Evolutionary conservation across 768 basidiomycete species (phyloP), one percentile per base, ranked within the genome.

Genomic region (Naganishia kalamii): DNA sequence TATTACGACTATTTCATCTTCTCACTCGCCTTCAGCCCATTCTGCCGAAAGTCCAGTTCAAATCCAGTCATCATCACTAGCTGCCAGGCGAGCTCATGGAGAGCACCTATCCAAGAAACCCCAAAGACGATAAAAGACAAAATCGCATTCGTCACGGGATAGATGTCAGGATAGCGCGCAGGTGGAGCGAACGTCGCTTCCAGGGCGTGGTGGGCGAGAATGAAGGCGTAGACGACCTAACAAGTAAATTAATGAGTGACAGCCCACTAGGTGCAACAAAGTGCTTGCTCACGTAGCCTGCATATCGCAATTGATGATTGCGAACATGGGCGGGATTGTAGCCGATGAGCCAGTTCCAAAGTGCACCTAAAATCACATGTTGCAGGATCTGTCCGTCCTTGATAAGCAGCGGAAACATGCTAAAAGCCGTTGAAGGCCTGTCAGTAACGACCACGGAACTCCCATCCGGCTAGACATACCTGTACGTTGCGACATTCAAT

Each of bases 371-470:
- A 0, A 84, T 85, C 41, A 88, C 61, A 70, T 92, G 93, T 75
- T 88, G 89, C 17, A 88, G 68, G 0, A 82, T 85, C 10, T 88
- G 82, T 0, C 88, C 89, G 67, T 96, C 93, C 65, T 84, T 83
- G 71, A 86, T 85, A 29, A 96, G 78, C 23, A 96, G 77, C 0
- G 93, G 92, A 88, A 89, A 97, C 89, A 96, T 92, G 73, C 93
- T 93, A 73, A 44, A 44, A 44, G n/a, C n/a, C n/a, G n/a, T 44
- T 44, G 43, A 10, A n/a, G n/a, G n/a, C n/a, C n/a, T n/a, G n/a
- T n/a, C n/a, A n/a, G 8, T 21, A 33, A n/a, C 32, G 37, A 17
- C 8, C 54, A 57, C 0, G 19, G 11, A 4, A 21, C 8, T 41
- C 46, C 23, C 19, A 15, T 12, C 25, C 2, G 17, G 8, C 25